Evolutionary conservation across 495 filamentous ascomycete species (phyloP), one percentile per base, ranked within the genome.

Genomic region (Aspergillus saccharolyticus): DNA sequence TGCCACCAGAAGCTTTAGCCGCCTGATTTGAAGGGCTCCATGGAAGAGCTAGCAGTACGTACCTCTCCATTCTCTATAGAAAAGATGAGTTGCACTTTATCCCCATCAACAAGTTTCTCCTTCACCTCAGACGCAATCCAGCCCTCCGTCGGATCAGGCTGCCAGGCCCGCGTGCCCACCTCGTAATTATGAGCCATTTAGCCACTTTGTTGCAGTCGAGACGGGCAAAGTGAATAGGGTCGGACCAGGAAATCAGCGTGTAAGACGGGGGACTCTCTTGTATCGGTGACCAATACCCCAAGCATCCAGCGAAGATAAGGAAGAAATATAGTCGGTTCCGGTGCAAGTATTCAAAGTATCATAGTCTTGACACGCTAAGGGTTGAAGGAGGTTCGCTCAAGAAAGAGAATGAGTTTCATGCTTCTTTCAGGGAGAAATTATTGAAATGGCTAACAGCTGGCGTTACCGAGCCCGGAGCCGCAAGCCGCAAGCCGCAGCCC

Each of bases 151-250:
- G 83, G 74, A 78, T 99, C 94, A 59, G 95, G 90, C 82, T 97
- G 92, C 94, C 94, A 99, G 71, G 91, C 95, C 82, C 89, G 83
- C 63, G 94, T 97, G 62, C 93, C 95, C 64, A 97, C 86, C 84
- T 97, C 94, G 74, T 96, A 99, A 67, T 80, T 90, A 77, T 96
- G 90, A 79, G 91, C 90, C 95, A 97, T 96, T 49, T 61, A 64
- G 63, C 42, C 33, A 56, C 24, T 8, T 19, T 47, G 21, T 52
- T 17, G 33, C 22, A 51, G 17, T 49, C 42, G 30, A 43, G 48
- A 54, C 55, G 52, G 25, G 20, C 52, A 52, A 42, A 21, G 30
- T 44, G 28, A 63, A 56, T 53, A 58, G 52, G 56, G 18, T 39
- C 10, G 33, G 33, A 12, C 33, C 33, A 12, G 33, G 14, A 39